These are phyloP conservation scores for Mortierella sp. DNA, from an alignment of 371 early-diverging fungal species.

Conservation along the genomic window DNA sequence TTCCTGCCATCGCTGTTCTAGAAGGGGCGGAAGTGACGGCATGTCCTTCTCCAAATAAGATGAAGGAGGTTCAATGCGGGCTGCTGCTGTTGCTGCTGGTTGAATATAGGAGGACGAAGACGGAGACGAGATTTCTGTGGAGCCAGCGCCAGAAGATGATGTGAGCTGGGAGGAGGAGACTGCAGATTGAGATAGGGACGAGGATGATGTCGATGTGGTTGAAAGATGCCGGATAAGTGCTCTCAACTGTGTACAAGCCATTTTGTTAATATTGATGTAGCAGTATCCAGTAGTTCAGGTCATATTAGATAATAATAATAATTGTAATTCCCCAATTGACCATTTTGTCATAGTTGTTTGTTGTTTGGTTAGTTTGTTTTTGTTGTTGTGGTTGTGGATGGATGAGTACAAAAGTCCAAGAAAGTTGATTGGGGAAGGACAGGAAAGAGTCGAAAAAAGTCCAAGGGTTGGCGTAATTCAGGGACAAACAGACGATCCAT, in stretches of 20 bases:
- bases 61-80: slow-evolving; percentile 12
- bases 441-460: not conserved
- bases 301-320: not conserved
- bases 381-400: not conserved
- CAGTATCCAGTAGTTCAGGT: not conserved
- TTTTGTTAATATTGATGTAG: not conserved
- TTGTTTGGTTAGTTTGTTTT: not conserved
- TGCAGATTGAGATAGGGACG: not conserved
- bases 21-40: slow-evolving; percentile 16
- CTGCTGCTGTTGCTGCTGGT: not conserved
- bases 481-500: slow-evolving; percentile 3
- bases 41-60: not conserved
- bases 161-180: not conserved
- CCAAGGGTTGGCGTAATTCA: not conserved
- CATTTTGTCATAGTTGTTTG: not conserved
- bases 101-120: slow-evolving; percentile 20
- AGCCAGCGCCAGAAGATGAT: not conserved
- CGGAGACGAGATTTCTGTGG: slow-evolving; percentile 21
- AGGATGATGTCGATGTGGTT: slow-evolving; percentile 13
- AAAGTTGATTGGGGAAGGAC: not conserved
- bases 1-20: not conserved
- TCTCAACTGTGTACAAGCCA: slow-evolving; percentile 26
- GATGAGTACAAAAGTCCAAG: not conserved
- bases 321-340: not conserved
- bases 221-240: slow-evolving; percentile 35